These are phyloP conservation scores for Pestalotiopsis sp. DNA, from an alignment of 2,329 filamentous ascomycete species.

Conservation along the genomic window DNA sequence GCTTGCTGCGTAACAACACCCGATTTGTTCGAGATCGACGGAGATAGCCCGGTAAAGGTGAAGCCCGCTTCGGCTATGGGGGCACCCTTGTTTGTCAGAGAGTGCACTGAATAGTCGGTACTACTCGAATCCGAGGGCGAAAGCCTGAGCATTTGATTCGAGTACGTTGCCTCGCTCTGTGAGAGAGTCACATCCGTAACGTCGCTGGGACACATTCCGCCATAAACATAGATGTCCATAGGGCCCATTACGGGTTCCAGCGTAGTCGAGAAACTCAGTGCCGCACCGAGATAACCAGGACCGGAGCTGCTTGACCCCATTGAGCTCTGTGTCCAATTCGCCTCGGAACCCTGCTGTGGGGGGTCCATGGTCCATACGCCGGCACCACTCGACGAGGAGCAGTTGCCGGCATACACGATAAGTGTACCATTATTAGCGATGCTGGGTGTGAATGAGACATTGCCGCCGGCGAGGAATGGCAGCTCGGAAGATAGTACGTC, in stretches of 20 bases:
- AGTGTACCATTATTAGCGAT: slow-evolving; percentile 71
- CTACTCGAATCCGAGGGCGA: slow-evolving; percentile 43
- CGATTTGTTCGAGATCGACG: slow-evolving; percentile 70
- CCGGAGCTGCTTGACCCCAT: slow-evolving; percentile 29
- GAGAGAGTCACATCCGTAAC: slow-evolving; percentile 52
- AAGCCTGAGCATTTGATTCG: slow-evolving; percentile 76
- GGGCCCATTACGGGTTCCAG: slow-evolving; percentile 55
- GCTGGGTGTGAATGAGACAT: slow-evolving; percentile 67
- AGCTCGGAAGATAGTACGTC: slow-evolving; percentile 58
- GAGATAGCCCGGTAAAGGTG: slow-evolving; percentile 73
- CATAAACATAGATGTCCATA: slow-evolving; percentile 74
- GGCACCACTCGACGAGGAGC: slow-evolving; percentile 55
- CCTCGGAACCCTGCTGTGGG: slow-evolving; percentile 39
- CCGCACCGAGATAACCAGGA: slow-evolving; percentile 55
- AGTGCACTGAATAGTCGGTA: slow-evolving; percentile 37
- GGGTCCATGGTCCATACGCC: slow-evolving; percentile 71
- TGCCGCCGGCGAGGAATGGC: slow-evolving; percentile 62
- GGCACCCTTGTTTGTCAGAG: slow-evolving; percentile 54
- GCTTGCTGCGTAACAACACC: slow-evolving; percentile 72
- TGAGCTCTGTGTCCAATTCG: slow-evolving; percentile 44
- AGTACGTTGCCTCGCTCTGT: slow-evolving; percentile 75
- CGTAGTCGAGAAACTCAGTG: slow-evolving; percentile 70
- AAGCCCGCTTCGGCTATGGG: slow-evolving; percentile 87
- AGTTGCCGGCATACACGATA: slow-evolving; percentile 75
- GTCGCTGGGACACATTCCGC: slow-evolving; percentile 82